Percentiles rank a stretch among this genome's conserved stretches.
Evolutionary conservation across 257 asterid species (phyloP).

Genomic region (Fraxinus americana): DNA sequence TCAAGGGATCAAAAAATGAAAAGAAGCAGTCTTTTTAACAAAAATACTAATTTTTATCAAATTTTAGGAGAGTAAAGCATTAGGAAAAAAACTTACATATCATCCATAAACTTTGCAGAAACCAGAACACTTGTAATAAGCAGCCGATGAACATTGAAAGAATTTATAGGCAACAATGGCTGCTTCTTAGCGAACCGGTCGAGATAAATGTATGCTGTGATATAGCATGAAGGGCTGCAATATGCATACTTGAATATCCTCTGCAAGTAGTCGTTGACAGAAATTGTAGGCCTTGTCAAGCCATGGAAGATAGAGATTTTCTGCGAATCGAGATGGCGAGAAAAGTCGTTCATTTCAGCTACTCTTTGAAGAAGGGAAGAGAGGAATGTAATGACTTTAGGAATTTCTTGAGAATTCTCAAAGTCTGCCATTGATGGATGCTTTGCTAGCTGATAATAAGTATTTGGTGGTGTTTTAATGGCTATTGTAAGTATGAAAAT

Average conservation of each 20-base stretch:
- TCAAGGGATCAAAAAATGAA: background rate
- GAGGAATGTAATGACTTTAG: conserved; percentile 39
- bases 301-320: conserved; percentile 60
- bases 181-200: conserved; percentile 63
- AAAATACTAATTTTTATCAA: background rate
- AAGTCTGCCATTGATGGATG: conserved; percentile 48
- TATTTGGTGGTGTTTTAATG: background rate
- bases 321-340: conserved; percentile 13
- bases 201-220: conserved; percentile 72
- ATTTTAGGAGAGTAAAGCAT: background rate
- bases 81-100: conserved; percentile 51
- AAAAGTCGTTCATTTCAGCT: conserved; percentile 48
- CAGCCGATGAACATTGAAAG: conserved; percentile 73
- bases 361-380: conserved; percentile 46
- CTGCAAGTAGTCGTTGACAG: conserved; percentile 52
- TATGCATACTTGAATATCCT: conserved; percentile 76
- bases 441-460: conserved; percentile 7
- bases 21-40: background rate
- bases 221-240: conserved; percentile 65
- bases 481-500: background rate
- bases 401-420: conserved; percentile 38
- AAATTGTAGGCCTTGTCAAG: conserved; percentile 50
- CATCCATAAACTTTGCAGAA: conserved; percentile 84
- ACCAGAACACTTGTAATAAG: conserved; percentile 67
- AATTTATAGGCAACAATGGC: conserved; percentile 54